Evolutionary conservation across 352 stramenopile species (phyloP).

Genomic region (Globisporangium apiculatum): DNA sequence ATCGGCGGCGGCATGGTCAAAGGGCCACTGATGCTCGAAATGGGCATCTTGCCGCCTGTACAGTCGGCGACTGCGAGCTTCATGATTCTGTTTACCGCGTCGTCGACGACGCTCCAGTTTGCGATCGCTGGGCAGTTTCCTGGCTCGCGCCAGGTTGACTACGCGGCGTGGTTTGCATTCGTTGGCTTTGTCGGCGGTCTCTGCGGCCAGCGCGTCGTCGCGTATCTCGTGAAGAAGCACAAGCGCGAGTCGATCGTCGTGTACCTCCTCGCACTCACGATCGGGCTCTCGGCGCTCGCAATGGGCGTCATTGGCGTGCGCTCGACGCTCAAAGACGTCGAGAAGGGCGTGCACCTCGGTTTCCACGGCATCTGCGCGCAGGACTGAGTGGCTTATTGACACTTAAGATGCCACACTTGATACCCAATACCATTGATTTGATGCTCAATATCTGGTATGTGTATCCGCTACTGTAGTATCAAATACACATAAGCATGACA

Average conservation of each 20-base stretch:
- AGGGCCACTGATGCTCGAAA: slow-evolving; percentile 96
- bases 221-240: slow-evolving; percentile 88
- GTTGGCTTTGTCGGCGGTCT: slow-evolving; percentile 85
- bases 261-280: slow-evolving; percentile 62
- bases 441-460: too few relatives aligned
- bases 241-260: slow-evolving; percentile 83
- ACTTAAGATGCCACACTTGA: too few relatives aligned
- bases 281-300: slow-evolving; percentile 57
- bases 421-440: too few relatives aligned
- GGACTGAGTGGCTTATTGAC: too few relatives aligned
- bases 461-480: too few relatives aligned
- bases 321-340: slow-evolving; percentile 48
- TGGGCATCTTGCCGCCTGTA: slow-evolving; percentile 89
- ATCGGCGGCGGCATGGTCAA: slow-evolving; percentile 97
- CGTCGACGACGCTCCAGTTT: slow-evolving; percentile 90
- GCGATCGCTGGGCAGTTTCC: slow-evolving; percentile 77
- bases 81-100: slow-evolving; percentile 89
- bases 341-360: slow-evolving; percentile 51
- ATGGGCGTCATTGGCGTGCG: slow-evolving; percentile 66
- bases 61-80: slow-evolving; percentile 91
- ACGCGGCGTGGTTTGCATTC: slow-evolving; percentile 87
- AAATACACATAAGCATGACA: too few relatives aligned
- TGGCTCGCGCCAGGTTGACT: slow-evolving; percentile 82
- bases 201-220: slow-evolving; percentile 75
- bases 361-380: slow-evolving; percentile 58